Evolutionary conservation across 495 filamentous ascomycete species (phyloP), one percentile per base, ranked within the genome.

Genomic region (Penicillium taxi): DNA sequence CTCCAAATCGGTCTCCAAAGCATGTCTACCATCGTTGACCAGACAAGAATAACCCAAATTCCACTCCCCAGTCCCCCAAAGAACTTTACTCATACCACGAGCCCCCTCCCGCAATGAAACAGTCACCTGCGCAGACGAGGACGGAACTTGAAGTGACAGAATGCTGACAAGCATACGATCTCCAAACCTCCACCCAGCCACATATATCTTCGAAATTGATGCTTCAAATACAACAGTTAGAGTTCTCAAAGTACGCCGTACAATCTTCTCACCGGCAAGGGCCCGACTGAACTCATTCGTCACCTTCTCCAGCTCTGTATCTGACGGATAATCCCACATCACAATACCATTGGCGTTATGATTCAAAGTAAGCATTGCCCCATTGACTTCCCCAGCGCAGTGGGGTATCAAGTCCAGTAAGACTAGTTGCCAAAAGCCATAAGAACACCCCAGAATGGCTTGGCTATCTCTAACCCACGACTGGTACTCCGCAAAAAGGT

Each of bases 401-500:
- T 76, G 3, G 79, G 79, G 35, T 72, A 69, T 4, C 77, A 59
- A 3, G 50, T 33, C 78, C 79, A 84, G 46, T 78, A 84, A 1
- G 69, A 67, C 37, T 74, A 63, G 14, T 74, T 73, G 26, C 72
- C 73, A 52, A 85, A 84, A 6, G 67, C 73, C 55, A 84, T 80
- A 7, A 78, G 70, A 12, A 76, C 76, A 29, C 69, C 66, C 64
- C 80, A 75, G 33, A 75, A 66, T 0, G 70, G 61, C 44, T 82
- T 80, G 65, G 5, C 3, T 18, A 4, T n/a, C 20, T 5, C 41
- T 37, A 4, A 45, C 2, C 45, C 52, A 48, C 16, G 48, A 50
- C 6, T 68, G 54, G 41, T 63, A 65, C 8, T 50, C 47, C 2
- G 55, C 44, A 15, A 74, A 59, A 8, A 50, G 54, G 35, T 82